phyloP scores from a whole-genome alignment of 208 protist species.

The Plasmodiophora brassicae region DNA sequence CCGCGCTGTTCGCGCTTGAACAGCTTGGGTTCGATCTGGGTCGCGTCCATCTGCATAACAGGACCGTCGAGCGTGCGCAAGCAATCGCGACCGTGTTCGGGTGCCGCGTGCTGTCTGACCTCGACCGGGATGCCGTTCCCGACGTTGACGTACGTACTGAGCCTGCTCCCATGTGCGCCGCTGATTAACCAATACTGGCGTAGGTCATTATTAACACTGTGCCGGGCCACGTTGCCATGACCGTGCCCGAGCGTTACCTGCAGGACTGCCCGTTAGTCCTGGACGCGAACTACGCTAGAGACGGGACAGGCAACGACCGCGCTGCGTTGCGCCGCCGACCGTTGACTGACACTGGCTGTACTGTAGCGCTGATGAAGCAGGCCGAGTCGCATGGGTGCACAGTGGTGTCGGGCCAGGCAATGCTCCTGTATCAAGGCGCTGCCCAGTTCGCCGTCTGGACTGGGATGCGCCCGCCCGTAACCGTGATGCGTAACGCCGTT shows the following conservation, averaged over 20 bases:
- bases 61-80: background rate
- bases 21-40: background rate
- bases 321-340: background rate
- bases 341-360: background rate
- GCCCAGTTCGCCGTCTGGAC: background rate
- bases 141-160: background rate
- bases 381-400: background rate
- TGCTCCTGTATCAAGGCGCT: background rate
- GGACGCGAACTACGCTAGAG: background rate
- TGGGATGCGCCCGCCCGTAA: background rate
- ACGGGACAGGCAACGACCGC: background rate
- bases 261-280: background rate
- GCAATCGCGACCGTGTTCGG: background rate
- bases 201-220: conserved; percentile 16
- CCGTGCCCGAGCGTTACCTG: background rate
- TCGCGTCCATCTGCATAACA: background rate
- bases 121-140: no score
- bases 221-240: background rate
- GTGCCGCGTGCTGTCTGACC: background rate
- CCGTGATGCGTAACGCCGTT: background rate
- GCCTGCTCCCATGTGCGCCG: background rate
- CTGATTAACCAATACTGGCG: background rate
- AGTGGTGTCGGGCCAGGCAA: background rate
- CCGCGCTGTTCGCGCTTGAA: background rate
- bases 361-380: background rate